Percentiles rank a stretch among this genome's conserved stretches.
phyloP scores from a whole-genome alignment of 257 asterid species.

The Gentiana dahurica region DNA sequence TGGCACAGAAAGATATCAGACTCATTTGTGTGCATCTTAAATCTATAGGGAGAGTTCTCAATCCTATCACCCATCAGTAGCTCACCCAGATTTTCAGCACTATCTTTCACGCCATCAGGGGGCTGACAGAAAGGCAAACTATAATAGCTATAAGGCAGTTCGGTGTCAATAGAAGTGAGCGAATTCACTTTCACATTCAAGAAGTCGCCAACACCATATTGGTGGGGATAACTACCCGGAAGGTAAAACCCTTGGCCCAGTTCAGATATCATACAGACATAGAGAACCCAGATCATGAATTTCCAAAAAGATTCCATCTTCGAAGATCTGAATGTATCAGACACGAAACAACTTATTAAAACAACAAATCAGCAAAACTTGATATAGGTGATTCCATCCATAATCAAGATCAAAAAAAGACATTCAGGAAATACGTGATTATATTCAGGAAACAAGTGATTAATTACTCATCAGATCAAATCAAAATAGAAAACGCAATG shows the following conservation, averaged over 20 bases:
- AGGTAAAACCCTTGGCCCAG: conserved; percentile 72
- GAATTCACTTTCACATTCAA: conserved; percentile 84
- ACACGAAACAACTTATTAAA: conserved; percentile 21
- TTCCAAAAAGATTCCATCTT: conserved; percentile 46
- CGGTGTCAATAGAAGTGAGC: conserved; percentile 79
- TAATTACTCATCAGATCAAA: conserved; percentile 15
- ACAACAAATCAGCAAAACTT: conserved; percentile 16
- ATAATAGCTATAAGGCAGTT: conserved; percentile 71
- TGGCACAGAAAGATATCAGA: conserved; percentile 58
- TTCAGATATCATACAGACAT: conserved; percentile 25
- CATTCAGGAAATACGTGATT: not conserved
- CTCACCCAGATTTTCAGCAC: conserved; percentile 90
- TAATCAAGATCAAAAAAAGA: conserved; percentile 20
- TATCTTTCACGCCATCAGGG: conserved; percentile 66
- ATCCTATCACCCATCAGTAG: conserved; percentile 92
- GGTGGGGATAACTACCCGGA: conserved; percentile 88
- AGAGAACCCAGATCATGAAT: conserved; percentile 54
- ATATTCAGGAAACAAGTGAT: not conserved
- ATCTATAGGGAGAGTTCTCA: conserved; percentile 80
- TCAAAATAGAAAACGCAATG: conserved; percentile 10
- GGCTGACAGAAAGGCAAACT: conserved; percentile 77
- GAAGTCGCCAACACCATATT: conserved; percentile 56
- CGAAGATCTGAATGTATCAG: conserved; percentile 53
- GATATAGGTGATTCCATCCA: conserved; percentile 3
- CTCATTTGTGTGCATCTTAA: conserved; percentile 72